Evolutionary conservation across 768 basidiomycete genomes (phyloP).

Genomic region (Neoboletus magnificus): DNA sequence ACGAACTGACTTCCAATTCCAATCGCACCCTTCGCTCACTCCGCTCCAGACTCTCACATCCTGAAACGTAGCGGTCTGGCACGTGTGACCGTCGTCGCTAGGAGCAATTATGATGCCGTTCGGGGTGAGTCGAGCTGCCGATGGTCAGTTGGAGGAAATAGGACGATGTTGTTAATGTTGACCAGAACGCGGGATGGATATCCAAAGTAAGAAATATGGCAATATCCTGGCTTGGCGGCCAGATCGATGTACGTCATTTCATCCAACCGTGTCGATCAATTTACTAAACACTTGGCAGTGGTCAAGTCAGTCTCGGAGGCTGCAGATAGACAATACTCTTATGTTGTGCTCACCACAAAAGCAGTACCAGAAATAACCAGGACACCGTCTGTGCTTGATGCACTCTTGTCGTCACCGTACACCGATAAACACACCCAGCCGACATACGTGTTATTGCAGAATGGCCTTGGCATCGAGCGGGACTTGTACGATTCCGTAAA

Average conservation of each 20-base stretch:
- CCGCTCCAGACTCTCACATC: constrained; percentile 47
- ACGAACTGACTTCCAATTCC: not conserved
- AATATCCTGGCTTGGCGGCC: constrained; percentile 57
- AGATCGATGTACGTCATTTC: constrained; percentile 44
- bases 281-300: constrained; percentile 37
- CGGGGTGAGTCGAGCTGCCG: constrained; percentile 36
- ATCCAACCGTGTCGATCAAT: constrained; percentile 18
- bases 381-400: constrained; percentile 54
- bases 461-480: constrained; percentile 61
- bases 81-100: constrained; percentile 67
- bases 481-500: constrained; percentile 57
- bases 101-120: constrained; percentile 62
- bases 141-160: not conserved
- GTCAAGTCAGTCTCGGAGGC: constrained; percentile 58
- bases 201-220: constrained; percentile 61
- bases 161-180: not conserved
- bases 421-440: constrained; percentile 47
- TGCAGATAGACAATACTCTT: constrained; percentile 55
- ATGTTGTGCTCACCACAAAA: constrained; percentile 69
- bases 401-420: constrained; percentile 51
- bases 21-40: not conserved
- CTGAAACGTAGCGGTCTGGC: constrained; percentile 56
- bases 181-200: constrained; percentile 50
- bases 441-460: constrained; percentile 63
- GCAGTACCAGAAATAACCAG: constrained; percentile 62